A percentile compares a stretch with the other conserved stretches of the same genome.
Evolutionary conservation across 2,329 filamentous ascomycete species (phyloP).

Genomic region (Clarireedia sp.): DNA sequence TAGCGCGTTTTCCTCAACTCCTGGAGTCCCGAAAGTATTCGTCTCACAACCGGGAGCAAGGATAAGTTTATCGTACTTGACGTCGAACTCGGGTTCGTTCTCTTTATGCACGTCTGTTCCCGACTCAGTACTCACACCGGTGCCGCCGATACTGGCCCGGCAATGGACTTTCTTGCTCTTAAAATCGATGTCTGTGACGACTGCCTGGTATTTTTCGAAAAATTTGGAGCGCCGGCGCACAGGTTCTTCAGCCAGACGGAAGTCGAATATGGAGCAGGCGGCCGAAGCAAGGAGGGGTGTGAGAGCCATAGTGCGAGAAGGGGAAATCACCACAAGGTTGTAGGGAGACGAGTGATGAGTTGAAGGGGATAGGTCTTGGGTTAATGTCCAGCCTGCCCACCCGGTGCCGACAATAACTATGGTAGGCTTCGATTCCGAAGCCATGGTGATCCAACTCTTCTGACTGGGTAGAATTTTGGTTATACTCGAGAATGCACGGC

Average conservation of each 20-base stretch:
- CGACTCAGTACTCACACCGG: background rate
- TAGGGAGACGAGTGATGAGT: slow-evolving; percentile 24
- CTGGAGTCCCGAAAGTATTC: slow-evolving; percentile 21
- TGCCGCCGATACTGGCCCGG: slow-evolving; percentile 9
- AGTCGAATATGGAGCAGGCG: slow-evolving; percentile 37
- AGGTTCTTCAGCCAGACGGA: slow-evolving; percentile 37
- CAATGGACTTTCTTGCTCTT: slow-evolving; percentile 30
- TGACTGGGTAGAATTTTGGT: background rate
- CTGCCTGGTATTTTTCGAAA: slow-evolving; percentile 3
- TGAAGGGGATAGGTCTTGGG: slow-evolving; percentile 29
- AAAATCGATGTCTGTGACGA: slow-evolving; percentile 29
- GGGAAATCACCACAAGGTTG: slow-evolving; percentile 35
- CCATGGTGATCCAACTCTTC: background rate
- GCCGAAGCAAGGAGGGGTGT: slow-evolving; percentile 38
- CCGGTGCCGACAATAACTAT: slow-evolving; percentile 1
- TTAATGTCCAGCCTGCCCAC: slow-evolving; percentile 32
- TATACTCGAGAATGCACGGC: background rate
- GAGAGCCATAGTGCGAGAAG: slow-evolving; percentile 35
- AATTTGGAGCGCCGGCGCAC: slow-evolving; percentile 15
- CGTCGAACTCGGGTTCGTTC: slow-evolving; percentile 26
- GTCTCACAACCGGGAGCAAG: slow-evolving; percentile 34
- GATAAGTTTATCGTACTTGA: slow-evolving; percentile 35
- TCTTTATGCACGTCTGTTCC: background rate
- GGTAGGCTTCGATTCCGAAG: background rate
- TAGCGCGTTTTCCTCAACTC: slow-evolving; percentile 17